A percentile compares a stretch with the other conserved stretches of the same genome.
Conservation (phyloP, 2,329 filamentous ascomycete species). For the Alternaria triticina region DNA sequence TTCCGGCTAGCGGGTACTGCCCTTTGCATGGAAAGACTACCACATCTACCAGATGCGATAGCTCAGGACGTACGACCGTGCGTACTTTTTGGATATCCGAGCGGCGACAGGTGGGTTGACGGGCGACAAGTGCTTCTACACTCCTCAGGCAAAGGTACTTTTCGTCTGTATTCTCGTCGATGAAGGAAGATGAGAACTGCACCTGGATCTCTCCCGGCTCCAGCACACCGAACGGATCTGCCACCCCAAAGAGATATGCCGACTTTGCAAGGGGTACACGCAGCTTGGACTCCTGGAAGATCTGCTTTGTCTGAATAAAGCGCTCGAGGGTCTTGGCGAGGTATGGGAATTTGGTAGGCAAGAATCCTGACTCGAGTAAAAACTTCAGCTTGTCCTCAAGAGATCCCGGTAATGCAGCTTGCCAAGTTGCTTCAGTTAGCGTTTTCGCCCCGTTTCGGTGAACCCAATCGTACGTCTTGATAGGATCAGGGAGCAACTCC, state of each 20-base stretch:
- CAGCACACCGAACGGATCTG: constrained; percentile 68
- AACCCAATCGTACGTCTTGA: constrained; percentile 59
- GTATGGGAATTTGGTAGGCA: constrained; percentile 56
- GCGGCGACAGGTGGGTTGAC: constrained; percentile 71
- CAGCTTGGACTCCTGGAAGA: constrained; percentile 61
- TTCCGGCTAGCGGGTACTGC: constrained; percentile 67
- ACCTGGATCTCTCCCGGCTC: constrained; percentile 72
- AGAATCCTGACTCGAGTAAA: constrained; percentile 60
- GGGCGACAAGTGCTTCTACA: constrained; percentile 69
- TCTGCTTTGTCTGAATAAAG: constrained; percentile 61
- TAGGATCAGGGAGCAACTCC: constrained; percentile 58
- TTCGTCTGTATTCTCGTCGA: constrained; percentile 60
- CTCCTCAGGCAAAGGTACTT: constrained; percentile 62
- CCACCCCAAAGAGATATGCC: constrained; percentile 69
- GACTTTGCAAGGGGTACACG: constrained; percentile 68
- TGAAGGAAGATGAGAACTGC: constrained; percentile 68
- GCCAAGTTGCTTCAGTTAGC: constrained; percentile 29
- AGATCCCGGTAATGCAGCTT: constrained; percentile 32
- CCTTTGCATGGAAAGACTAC: constrained; percentile 76
- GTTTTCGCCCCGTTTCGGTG: constrained; percentile 47
- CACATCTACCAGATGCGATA: constrained; percentile 76
- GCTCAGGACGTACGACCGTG: constrained; percentile 60
- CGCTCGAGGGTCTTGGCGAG: constrained; percentile 58
- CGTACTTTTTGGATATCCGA: constrained; percentile 73
- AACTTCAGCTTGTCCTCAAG: constrained; percentile 37